phyloP scores from a whole-genome alignment of 148 eudicot species.

The Diospyros kaki region DNA sequence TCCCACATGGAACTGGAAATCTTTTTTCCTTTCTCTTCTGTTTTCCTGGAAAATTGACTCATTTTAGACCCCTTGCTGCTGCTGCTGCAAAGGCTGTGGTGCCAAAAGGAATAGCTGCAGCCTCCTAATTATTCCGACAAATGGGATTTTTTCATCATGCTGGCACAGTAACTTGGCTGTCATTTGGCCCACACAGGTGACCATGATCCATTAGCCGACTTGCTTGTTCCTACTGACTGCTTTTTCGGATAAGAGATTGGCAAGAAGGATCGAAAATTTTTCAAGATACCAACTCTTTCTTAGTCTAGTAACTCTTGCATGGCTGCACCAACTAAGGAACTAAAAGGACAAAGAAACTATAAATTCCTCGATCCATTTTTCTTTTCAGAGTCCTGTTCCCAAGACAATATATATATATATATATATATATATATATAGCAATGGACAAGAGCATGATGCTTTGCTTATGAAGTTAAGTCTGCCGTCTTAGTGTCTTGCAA shows the following conservation, averaged over 20 bases:
- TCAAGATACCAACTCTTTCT: not conserved
- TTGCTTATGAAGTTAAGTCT: too few species aligned
- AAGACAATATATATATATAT: not conserved
- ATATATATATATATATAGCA: not conserved
- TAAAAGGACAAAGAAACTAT: not conserved
- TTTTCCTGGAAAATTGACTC: not conserved
- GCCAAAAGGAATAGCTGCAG: not conserved
- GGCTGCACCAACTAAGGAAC: not conserved
- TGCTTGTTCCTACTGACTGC: slow-evolving; percentile 7
- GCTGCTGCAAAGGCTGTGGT: not conserved
- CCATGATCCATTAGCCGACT: not conserved
- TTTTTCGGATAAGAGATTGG: not conserved
- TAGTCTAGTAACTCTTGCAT: too few species aligned
- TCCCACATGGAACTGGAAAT: not conserved
- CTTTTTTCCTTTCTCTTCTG: not conserved
- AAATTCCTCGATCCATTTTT: not conserved
- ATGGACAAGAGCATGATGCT: too few species aligned
- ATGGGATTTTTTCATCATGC: slow-evolving; percentile 14
- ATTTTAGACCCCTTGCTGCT: not conserved
- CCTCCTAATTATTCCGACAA: not conserved
- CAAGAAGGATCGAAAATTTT: not conserved
- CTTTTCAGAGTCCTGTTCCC: too few species aligned
- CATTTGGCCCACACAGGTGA: slow-evolving; percentile 21
- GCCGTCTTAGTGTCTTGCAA: too few species aligned
- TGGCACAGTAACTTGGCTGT: slow-evolving; percentile 7